These are phyloP conservation scores for Debaryomycetaceae sp. DNA, from an alignment of 1,139 yeast genomes.

Conservation along the genomic window DNA sequence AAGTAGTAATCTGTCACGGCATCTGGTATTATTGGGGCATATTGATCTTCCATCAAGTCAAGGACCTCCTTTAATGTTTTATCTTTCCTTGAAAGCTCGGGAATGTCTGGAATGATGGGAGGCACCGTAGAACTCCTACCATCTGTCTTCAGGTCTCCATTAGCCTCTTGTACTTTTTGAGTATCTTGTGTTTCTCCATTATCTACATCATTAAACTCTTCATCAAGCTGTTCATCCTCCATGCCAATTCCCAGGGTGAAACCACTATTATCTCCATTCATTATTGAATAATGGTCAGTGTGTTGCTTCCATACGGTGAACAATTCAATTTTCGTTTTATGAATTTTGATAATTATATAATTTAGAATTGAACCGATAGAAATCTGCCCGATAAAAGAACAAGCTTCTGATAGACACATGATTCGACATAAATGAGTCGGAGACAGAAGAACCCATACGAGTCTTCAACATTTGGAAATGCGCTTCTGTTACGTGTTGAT, in stretches of 20 bases:
- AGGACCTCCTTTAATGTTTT: constrained; percentile 83
- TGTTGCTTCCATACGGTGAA: too few species aligned
- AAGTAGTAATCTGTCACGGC: constrained; percentile 95
- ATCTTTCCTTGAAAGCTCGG: constrained; percentile 77
- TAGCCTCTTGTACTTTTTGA: not conserved
- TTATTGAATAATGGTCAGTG: not conserved
- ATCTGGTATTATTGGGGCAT: constrained; percentile 95
- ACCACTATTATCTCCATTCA: constrained; percentile 1
- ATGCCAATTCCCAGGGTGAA: constrained; percentile 5
- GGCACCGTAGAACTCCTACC: constrained; percentile 4
- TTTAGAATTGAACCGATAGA: not conserved
- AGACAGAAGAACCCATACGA: constrained; percentile 20
- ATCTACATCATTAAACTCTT: constrained; percentile 19
- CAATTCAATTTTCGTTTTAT: not conserved
- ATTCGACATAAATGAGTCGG: constrained; percentile 4
- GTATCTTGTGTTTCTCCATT: constrained; percentile 5
- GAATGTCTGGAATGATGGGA: constrained; percentile 46
- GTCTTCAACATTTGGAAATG: constrained; percentile 66
- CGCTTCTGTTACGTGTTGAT: constrained; percentile 82
- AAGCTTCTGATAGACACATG: not conserved
- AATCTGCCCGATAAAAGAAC: not conserved
- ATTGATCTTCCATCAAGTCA: constrained; percentile 81
- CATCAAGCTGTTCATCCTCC: constrained; percentile 29
- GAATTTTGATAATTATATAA: not conserved
- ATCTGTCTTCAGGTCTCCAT: constrained; percentile 4